Evolutionary conservation across 202 grass and related monocot species (phyloP).

Genomic region (Saccharum hybrid): DNA sequence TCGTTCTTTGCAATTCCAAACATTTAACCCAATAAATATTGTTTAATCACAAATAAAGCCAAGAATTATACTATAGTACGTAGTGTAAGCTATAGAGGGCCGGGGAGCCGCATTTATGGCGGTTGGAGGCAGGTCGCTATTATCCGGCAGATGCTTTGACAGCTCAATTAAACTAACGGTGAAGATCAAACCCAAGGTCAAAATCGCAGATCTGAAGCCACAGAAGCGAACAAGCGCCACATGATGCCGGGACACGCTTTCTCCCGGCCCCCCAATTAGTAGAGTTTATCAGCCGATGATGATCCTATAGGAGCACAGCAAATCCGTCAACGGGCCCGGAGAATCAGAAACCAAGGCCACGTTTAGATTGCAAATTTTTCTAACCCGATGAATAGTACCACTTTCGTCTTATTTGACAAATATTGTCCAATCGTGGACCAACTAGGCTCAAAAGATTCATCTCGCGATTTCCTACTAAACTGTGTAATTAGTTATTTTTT

Average conservation of each 20-base stretch:
- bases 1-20: background rate
- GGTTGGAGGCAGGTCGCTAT: slow-evolving; percentile 62
- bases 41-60: background rate
- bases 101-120: slow-evolving; percentile 47
- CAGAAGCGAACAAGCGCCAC: slow-evolving; percentile 44
- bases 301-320: background rate
- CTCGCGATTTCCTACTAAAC: too few relatives aligned
- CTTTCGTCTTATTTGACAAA: too few relatives aligned
- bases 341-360: slow-evolving; percentile 23
- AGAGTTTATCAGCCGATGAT: background rate
- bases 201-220: slow-evolving; percentile 51
- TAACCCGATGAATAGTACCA: too few relatives aligned
- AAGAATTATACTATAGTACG: background rate
- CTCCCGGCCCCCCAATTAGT: too few relatives aligned
- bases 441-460: too few relatives aligned
- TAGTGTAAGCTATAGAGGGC: background rate
- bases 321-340: background rate
- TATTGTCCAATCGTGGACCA: too few relatives aligned
- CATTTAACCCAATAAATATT: background rate
- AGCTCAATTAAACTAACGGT: slow-evolving; percentile 42
- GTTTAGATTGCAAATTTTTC: too few relatives aligned
- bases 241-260: background rate
- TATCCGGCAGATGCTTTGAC: slow-evolving; percentile 58
- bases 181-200: slow-evolving; percentile 48
- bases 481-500: too few relatives aligned